Evolutionary conservation across 371 early-diverging fungal species (phyloP).

Genomic region (Basidiobolus meristosporus): DNA sequence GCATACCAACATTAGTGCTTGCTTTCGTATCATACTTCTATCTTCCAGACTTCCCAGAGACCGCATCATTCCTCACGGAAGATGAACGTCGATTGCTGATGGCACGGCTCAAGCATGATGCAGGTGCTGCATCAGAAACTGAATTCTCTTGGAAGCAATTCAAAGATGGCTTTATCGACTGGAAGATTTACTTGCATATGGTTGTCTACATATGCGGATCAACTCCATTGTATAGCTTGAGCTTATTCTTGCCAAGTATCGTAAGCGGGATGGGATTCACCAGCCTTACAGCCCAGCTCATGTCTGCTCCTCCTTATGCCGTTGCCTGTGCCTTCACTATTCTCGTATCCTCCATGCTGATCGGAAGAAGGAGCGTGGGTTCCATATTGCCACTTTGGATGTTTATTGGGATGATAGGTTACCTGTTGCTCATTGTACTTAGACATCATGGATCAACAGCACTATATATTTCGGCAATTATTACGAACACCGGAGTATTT

Average conservation of each 20-base stretch:
- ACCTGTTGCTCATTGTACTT: background rate
- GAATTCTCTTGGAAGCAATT: conserved; percentile 28
- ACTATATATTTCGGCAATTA: conserved; percentile 22
- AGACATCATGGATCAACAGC: background rate
- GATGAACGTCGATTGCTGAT: conserved; percentile 1
- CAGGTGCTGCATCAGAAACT: no score
- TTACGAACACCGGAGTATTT: conserved; percentile 32
- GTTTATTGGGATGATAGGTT: background rate
- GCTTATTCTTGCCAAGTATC: no score
- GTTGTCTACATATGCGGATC: conserved; percentile 27
- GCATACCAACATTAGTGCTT: no score
- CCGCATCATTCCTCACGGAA: background rate
- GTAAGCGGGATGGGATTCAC: background rate
- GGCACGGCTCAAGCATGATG: background rate
- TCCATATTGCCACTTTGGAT: background rate
- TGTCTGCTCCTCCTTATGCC: background rate
- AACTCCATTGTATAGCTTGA: conserved; percentile 32
- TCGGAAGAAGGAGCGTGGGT: background rate
- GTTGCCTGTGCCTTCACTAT: background rate
- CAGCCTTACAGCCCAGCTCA: background rate
- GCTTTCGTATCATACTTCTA: no score
- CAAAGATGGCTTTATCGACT: conserved; percentile 20
- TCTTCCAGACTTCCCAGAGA: conserved; percentile 1
- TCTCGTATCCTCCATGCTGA: background rate
- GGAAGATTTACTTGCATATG: conserved; percentile 21